These are phyloP conservation scores for Aspergillus japonicus DNA, from an alignment of 2,329 filamentous ascomycete species.

Conservation along the genomic window DNA sequence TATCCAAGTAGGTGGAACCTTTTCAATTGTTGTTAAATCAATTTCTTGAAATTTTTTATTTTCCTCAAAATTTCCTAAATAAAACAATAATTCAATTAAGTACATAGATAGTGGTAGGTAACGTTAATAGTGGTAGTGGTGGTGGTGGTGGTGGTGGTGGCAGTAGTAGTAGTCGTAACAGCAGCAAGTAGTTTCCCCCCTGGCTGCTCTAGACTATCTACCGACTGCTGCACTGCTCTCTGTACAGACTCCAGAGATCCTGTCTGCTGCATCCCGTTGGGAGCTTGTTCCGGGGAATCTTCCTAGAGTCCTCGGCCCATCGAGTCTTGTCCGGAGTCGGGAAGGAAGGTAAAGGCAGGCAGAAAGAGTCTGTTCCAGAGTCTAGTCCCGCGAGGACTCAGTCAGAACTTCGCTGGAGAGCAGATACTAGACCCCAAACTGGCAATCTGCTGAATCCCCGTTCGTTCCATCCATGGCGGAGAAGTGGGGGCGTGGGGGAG, in stretches of 20 bases:
- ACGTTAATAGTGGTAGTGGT: not conserved
- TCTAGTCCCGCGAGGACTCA: not conserved
- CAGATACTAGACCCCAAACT: slow-evolving; percentile 1
- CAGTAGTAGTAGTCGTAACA: not conserved
- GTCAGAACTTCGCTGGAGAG: not conserved
- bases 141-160: not conserved
- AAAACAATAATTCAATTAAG: not conserved
- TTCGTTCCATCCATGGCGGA: slow-evolving; percentile 23
- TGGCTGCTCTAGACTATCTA: not conserved
- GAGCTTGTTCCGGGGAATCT: slow-evolving; percentile 10
- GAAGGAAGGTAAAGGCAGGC: not conserved
- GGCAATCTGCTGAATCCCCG: slow-evolving; percentile 11
- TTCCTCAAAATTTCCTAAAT: not conserved
- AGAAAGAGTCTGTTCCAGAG: not conserved
- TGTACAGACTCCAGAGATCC: not conserved
- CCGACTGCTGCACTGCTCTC: not conserved
- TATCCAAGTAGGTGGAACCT: slow-evolving; percentile 22
- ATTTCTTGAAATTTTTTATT: not conserved
- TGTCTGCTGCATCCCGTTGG: not conserved
- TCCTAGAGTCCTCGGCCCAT: not conserved
- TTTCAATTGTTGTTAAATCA: not conserved
- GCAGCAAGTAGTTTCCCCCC: not conserved
- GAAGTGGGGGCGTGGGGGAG: slow-evolving; percentile 30
- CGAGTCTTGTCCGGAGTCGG: not conserved
- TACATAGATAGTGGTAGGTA: not conserved